Evolutionary conservation across 768 basidiomycete species (phyloP).

Genomic region (Suillus tomentosus): DNA sequence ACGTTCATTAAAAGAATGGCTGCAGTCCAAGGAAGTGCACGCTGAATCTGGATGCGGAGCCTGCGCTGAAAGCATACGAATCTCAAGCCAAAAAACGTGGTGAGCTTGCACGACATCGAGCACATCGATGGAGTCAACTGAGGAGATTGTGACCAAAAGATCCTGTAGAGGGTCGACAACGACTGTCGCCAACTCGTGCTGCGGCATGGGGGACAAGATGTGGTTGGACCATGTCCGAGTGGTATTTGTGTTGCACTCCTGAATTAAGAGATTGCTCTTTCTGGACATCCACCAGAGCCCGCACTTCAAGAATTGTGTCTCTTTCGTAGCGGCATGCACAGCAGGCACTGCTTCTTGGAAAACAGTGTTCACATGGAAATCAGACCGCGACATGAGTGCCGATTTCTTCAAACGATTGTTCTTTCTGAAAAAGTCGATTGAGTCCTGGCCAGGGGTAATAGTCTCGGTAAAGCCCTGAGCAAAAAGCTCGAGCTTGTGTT

Average conservation of each 20-base stretch:
- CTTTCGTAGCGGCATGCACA: background rate
- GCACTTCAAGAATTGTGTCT: background rate
- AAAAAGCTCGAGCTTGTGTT: background rate
- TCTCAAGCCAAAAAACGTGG: background rate
- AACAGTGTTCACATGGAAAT: background rate
- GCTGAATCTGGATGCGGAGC: background rate
- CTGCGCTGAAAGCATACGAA: background rate
- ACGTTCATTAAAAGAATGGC: background rate
- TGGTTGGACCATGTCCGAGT: background rate
- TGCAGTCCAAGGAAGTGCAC: conserved; percentile 1
- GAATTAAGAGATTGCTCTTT: background rate
- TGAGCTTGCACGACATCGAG: background rate
- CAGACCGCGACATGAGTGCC: background rate
- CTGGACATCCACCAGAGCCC: background rate
- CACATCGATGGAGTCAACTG: background rate
- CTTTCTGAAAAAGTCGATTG: background rate
- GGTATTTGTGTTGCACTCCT: background rate
- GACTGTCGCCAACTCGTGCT: background rate
- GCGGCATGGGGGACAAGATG: too few relatives aligned
- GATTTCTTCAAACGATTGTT: background rate
- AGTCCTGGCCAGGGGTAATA: too few relatives aligned
- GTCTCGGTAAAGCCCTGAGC: background rate
- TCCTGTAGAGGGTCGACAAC: background rate
- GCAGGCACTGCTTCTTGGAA: background rate
- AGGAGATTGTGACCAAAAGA: background rate